A percentile compares a stretch with the other conserved stretches of the same genome.
These are phyloP conservation scores for Kregervanrija delftensis DNA, from an alignment of 805 yeast genomes.

Conservation along the genomic window DNA sequence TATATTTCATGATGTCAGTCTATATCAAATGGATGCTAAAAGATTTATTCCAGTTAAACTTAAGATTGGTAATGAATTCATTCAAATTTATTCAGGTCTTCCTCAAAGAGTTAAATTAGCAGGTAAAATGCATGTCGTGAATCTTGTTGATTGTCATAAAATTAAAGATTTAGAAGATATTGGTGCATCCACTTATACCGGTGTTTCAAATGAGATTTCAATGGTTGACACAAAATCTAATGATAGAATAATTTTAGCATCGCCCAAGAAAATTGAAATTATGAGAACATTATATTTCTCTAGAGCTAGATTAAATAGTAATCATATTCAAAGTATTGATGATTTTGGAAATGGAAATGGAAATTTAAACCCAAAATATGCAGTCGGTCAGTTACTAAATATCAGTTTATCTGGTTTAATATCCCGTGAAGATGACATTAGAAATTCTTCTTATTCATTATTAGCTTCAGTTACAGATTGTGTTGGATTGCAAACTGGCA, in stretches of 20 bases:
- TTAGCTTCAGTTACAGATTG: slow-evolving; percentile 55
- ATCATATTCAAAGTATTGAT: slow-evolving; percentile 15
- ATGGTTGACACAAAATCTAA: slow-evolving; percentile 31
- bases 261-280: slow-evolving; percentile 54
- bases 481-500: slow-evolving; percentile 55
- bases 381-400: slow-evolving; percentile 54
- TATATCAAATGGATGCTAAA: slow-evolving; percentile 42
- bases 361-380: slow-evolving; percentile 23
- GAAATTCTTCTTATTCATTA: slow-evolving; percentile 56
- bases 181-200: slow-evolving; percentile 34
- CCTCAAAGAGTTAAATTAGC: slow-evolving; percentile 34
- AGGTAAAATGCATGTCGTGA: slow-evolving; percentile 30
- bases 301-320: slow-evolving; percentile 37
- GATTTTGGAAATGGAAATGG: slow-evolving; percentile 27
- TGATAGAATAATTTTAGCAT: slow-evolving; percentile 33
- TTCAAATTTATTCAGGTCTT: slow-evolving; percentile 47
- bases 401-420: slow-evolving; percentile 63
- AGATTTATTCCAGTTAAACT: slow-evolving; percentile 53
- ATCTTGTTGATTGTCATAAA: slow-evolving; percentile 36
- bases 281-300: slow-evolving; percentile 64
- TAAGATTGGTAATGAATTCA: slow-evolving; percentile 61
- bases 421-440: slow-evolving; percentile 49
- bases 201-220: slow-evolving; percentile 45
- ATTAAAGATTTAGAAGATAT: slow-evolving; percentile 36
- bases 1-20: slow-evolving; percentile 42